Evolutionary conservation across 2,329 filamentous ascomycete genomes (phyloP).

Genomic region (Penicillium sumatraense): DNA sequence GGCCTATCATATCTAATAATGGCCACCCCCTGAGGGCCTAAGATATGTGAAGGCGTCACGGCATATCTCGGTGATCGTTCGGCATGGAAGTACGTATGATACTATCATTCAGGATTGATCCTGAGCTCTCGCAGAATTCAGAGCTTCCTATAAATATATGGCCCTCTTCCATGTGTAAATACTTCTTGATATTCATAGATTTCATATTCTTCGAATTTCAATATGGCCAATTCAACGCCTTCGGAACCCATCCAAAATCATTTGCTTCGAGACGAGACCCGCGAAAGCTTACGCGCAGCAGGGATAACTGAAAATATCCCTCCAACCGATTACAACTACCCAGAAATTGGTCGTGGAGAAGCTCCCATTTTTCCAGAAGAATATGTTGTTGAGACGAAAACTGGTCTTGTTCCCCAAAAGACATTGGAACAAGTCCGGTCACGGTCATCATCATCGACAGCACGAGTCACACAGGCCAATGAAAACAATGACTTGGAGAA

Average conservation of each 20-base stretch:
- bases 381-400: slow-evolving; percentile 26
- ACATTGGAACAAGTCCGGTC: slow-evolving; percentile 25
- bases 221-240: slow-evolving; percentile 15
- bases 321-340: slow-evolving; percentile 36
- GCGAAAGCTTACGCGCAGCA: slow-evolving; percentile 25
- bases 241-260: slow-evolving; percentile 1
- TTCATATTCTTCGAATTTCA: neutral
- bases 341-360: slow-evolving; percentile 27
- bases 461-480: slow-evolving; percentile 7
- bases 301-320: slow-evolving; percentile 29
- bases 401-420: slow-evolving; percentile 24
- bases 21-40: neutral
- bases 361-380: slow-evolving; percentile 29
- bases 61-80: slow-evolving; percentile 25
- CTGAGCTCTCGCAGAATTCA: too few species aligned
- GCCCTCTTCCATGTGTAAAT: neutral
- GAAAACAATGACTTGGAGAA: slow-evolving; percentile 32
- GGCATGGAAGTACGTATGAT: slow-evolving; percentile 8
- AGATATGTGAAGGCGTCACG: neutral
- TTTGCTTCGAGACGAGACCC: slow-evolving; percentile 22
- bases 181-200: neutral
- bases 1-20: slow-evolving; percentile 2
- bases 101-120: too few species aligned
- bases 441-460: slow-evolving; percentile 13
- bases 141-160: slow-evolving; percentile 17